Evolutionary conservation across 352 stramenopile species (phyloP).

Genomic region (Globisporangium barbulae): DNA sequence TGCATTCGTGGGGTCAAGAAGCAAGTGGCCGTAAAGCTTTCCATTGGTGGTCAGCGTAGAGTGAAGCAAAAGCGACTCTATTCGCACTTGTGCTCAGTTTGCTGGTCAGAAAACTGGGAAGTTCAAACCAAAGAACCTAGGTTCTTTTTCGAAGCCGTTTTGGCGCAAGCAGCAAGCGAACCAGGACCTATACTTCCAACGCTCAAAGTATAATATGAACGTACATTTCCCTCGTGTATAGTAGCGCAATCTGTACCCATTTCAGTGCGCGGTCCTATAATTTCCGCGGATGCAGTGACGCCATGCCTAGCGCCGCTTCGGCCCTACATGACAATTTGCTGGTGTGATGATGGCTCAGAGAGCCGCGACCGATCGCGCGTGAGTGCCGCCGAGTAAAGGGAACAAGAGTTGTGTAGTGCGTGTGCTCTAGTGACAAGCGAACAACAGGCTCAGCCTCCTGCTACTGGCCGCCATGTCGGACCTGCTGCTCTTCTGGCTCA

Average conservation of each 20-base stretch:
- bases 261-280: neutral
- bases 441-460: neutral
- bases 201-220: neutral
- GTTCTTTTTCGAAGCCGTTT: neutral
- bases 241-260: neutral
- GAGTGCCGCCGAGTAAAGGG: neutral
- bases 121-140: neutral
- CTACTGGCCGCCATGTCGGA: conserved; percentile 45
- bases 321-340: neutral
- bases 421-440: neutral
- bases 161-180: too few species aligned
- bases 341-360: neutral
- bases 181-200: neutral
- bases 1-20: conserved; percentile 4
- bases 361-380: conserved; percentile 9
- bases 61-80: neutral
- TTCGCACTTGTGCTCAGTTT: neutral
- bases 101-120: neutral
- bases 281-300: neutral
- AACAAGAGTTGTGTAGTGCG: neutral
- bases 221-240: neutral
- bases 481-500: conserved; percentile 77
- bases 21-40: too few species aligned
- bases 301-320: neutral
- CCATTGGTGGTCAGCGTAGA: too few species aligned